A percentile compares a stretch with the other conserved stretches of the same genome.
phyloP scores from a whole-genome alignment of 495 filamentous ascomycete species.

The Daldinia decipiens region DNA sequence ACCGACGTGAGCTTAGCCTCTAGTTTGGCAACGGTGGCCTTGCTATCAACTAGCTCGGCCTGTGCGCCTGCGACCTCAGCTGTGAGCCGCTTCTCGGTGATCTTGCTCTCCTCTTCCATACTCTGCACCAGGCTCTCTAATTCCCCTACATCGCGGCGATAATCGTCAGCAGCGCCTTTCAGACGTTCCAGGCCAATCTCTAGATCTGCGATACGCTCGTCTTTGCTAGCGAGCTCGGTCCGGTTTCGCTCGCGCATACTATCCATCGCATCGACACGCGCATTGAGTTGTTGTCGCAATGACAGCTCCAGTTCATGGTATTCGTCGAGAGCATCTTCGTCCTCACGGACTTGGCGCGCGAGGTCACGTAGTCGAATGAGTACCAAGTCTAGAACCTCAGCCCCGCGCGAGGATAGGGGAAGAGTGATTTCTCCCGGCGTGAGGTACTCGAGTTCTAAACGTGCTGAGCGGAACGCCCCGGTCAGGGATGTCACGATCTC shows the following conservation, averaged over 20 bases:
- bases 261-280: constrained; percentile 56
- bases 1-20: constrained; percentile 44
- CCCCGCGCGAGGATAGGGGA: constrained; percentile 57
- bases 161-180: constrained; percentile 68
- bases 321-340: constrained; percentile 66
- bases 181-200: constrained; percentile 68
- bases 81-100: constrained; percentile 36
- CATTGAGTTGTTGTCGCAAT: constrained; percentile 59
- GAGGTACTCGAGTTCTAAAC: constrained; percentile 72
- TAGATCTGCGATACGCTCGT: constrained; percentile 66
- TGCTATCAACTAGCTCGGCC: constrained; percentile 53
- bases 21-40: constrained; percentile 52
- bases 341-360: constrained; percentile 57
- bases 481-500: constrained; percentile 65
- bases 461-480: constrained; percentile 68
- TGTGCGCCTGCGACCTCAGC: constrained; percentile 48
- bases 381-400: constrained; percentile 58
- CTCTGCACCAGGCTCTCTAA: constrained; percentile 69
- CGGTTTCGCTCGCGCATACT: constrained; percentile 43
- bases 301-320: constrained; percentile 61
- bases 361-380: constrained; percentile 56
- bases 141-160: constrained; percentile 69
- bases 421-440: constrained; percentile 69
- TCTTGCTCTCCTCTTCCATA: constrained; percentile 66
- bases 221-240: constrained; percentile 57